Evolutionary conservation across 73 alveolate genomes (phyloP).

Genomic region (Tetrahymena thermophila): DNA sequence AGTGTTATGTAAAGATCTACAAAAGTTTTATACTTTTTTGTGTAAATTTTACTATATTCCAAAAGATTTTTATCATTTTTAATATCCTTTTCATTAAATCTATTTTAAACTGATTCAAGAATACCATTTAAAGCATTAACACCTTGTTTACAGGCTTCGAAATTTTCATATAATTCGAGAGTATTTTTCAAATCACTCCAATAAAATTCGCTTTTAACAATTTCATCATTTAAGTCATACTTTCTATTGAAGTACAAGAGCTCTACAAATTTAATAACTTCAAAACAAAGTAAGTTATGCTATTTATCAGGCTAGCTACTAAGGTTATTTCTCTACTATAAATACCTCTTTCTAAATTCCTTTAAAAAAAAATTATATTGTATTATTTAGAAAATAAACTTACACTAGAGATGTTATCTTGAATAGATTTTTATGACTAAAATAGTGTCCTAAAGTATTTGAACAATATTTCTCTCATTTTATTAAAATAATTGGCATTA

Average conservation of each 20-base stretch:
- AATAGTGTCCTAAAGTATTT: neutral
- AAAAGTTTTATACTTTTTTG: neutral
- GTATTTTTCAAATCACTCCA: neutral
- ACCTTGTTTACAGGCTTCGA: neutral
- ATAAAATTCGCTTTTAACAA: neutral
- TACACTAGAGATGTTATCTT: neutral
- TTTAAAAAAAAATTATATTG: neutral
- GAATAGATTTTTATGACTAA: neutral
- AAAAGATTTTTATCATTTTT: neutral
- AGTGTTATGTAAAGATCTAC: neutral
- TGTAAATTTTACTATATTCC: neutral
- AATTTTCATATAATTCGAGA: neutral
- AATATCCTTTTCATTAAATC: neutral
- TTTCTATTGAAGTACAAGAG: neutral
- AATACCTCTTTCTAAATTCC: neutral
- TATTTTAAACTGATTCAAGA: neutral
- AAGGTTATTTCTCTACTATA: neutral
- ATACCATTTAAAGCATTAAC: neutral
- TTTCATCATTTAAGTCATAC: neutral
- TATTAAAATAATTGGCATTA: neutral
- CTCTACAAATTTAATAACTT: neutral
- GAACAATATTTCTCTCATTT: neutral
- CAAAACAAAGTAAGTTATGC: neutral
- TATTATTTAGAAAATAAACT: neutral
- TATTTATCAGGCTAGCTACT: neutral